Evolutionary conservation across 2,329 filamentous ascomycete species (phyloP).

Genomic region (Paramyrothecium roridum): DNA sequence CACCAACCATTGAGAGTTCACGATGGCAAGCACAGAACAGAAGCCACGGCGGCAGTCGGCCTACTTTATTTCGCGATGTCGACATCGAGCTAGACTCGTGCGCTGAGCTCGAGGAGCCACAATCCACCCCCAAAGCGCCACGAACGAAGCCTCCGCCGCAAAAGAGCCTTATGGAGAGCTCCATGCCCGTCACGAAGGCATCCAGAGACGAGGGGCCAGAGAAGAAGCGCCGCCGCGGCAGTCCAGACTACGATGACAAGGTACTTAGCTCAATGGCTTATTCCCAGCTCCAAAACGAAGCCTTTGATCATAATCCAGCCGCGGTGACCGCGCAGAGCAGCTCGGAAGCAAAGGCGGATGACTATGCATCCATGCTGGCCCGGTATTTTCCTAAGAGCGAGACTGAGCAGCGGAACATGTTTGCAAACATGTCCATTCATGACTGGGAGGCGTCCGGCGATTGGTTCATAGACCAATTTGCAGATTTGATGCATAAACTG

Average conservation of each 20-base stretch:
- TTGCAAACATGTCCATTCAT: slow-evolving; percentile 48
- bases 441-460: slow-evolving; percentile 60
- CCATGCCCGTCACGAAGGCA: slow-evolving; percentile 14
- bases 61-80: slow-evolving; percentile 12
- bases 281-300: slow-evolving; percentile 44
- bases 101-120: slow-evolving; percentile 15
- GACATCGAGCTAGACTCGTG: slow-evolving; percentile 19
- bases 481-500: slow-evolving; percentile 44
- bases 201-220: slow-evolving; percentile 14
- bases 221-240: slow-evolving; percentile 39
- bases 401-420: slow-evolving; percentile 46
- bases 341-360: slow-evolving; percentile 32
- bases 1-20: slow-evolving; percentile 16
- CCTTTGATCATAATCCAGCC: slow-evolving; percentile 56
- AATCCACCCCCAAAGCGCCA: slow-evolving; percentile 13
- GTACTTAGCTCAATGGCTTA: slow-evolving; percentile 53
- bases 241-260: slow-evolving; percentile 55
- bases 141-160: slow-evolving; percentile 11
- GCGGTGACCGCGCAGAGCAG: slow-evolving; percentile 35
- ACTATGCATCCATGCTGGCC: slow-evolving; percentile 44
- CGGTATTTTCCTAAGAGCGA: slow-evolving; percentile 46
- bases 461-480: slow-evolving; percentile 57
- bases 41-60: slow-evolving; percentile 12
- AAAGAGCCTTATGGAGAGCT: slow-evolving; percentile 16
- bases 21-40: slow-evolving; percentile 14